Evolutionary conservation across 768 basidiomycete species (phyloP), one percentile per base, ranked within the genome.

Genomic region (Russula foetens): DNA sequence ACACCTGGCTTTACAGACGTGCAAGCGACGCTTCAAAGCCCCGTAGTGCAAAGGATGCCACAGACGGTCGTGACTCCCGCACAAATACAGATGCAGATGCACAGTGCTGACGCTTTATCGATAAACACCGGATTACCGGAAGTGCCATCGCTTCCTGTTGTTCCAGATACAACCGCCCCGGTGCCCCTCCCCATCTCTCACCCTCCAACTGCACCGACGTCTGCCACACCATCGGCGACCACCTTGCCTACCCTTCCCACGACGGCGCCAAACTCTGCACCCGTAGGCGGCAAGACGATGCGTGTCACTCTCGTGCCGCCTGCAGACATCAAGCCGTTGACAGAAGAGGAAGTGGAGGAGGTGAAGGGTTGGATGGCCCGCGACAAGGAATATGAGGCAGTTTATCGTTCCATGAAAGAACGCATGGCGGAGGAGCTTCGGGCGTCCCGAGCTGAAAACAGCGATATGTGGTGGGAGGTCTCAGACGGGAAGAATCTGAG

Each of bases 391-490:
- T 85, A 88, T 63, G 82, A 86, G 33, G 72, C 66, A 5, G 67
- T 74, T 7, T 76, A 75, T 62, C 76, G 76, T 53, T 71, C 70
- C 51, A 84, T 83, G 78, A 77, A 79, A 57, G 75, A 75, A 21
- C 75, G 82, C 26, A 80, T 81, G 76, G 66, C 67, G 21, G 77
- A 77, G 33, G 87, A 86, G 72, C 60, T 78, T 43, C 72, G 75
- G 38, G 68, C 67, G 2, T 77, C 75, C 4, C 71, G 78, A 33
- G 75, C 78, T 24, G 79, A 75, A 53, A 74, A 73, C 47, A 69
- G 73, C 56, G 68, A 75, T 7, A 76, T 75, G 65, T 88, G 86
- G 85, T 86, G 83, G 79, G 85, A 87, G 72, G 81, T 81, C 68
- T 83, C 80, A 65, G 71, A 75, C 62, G 71, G 74, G 62, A 75